phyloP scores from a whole-genome alignment of 208 protist genomes.

The Acanthamoeba healyi region DNA sequence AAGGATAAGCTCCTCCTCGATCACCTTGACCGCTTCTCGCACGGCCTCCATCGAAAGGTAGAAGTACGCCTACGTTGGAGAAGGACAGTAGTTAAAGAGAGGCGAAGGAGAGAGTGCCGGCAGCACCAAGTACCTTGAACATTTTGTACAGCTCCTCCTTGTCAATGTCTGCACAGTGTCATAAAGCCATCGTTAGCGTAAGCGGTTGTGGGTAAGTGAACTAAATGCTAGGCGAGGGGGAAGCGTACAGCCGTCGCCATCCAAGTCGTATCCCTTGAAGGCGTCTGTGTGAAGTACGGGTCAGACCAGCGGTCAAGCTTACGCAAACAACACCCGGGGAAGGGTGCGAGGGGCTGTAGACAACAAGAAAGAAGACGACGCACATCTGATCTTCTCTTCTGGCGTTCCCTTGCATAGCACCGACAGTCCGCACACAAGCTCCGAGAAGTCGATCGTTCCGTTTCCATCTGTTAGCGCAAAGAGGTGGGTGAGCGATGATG shows the following conservation, averaged over 20 bases:
- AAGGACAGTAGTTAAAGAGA: too few relatives aligned
- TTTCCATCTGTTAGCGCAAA: slow-evolving; percentile 74
- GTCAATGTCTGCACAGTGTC: slow-evolving; percentile 75
- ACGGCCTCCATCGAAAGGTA: slow-evolving; percentile 82
- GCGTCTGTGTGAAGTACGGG: slow-evolving; percentile 10
- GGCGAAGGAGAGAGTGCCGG: too few relatives aligned
- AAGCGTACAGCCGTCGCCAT: slow-evolving; percentile 74
- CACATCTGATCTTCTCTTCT: slow-evolving; percentile 84
- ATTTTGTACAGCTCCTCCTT: slow-evolving; percentile 79
- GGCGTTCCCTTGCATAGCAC: slow-evolving; percentile 80
- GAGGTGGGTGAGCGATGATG: slow-evolving; percentile 29
- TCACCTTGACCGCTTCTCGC: slow-evolving; percentile 78
- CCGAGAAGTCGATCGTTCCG: slow-evolving; percentile 79
- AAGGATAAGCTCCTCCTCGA: slow-evolving; percentile 83
- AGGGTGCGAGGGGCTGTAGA: background rate
- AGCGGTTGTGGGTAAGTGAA: background rate
- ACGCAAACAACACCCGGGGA: background rate
- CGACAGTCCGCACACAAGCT: slow-evolving; percentile 80
- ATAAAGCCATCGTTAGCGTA: too few relatives aligned
- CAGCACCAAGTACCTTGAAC: too few relatives aligned
- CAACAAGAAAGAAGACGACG: background rate
- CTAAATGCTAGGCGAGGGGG: background rate
- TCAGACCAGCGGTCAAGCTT: background rate
- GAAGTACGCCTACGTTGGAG: too few relatives aligned
- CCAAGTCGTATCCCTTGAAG: slow-evolving; percentile 79